A percentile compares a stretch with the other conserved stretches of the same genome.
Evolutionary conservation across 495 filamentous ascomycete genomes (phyloP).

Genomic region (Penicillium maclennaniae): DNA sequence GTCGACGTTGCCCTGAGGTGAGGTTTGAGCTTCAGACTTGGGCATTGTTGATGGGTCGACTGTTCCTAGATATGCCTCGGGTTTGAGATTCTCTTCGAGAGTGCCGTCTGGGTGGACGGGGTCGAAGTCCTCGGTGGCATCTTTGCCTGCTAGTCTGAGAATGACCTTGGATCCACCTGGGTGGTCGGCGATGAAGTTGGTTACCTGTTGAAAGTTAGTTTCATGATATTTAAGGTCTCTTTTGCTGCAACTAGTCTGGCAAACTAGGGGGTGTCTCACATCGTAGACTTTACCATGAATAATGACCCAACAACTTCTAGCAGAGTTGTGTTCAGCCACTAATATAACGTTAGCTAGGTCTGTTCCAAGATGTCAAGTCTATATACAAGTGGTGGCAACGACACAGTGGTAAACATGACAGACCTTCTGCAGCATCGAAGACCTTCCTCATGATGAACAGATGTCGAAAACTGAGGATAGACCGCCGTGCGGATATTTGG

Average conservation of each 20-base stretch:
- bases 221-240: background rate
- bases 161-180: conserved; percentile 82
- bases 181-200: conserved; percentile 71
- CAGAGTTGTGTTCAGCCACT: conserved; percentile 71
- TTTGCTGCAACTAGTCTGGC: background rate
- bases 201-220: conserved; percentile 30
- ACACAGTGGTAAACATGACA: background rate
- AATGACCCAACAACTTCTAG: conserved; percentile 81
- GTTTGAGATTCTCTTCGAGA: conserved; percentile 70
- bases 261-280: conserved; percentile 43
- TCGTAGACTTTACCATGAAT: conserved; percentile 84
- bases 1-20: background rate
- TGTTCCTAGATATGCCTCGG: conserved; percentile 64
- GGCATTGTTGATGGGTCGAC: conserved; percentile 47
- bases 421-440: conserved; percentile 5
- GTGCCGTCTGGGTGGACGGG: conserved; percentile 80
- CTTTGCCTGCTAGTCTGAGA: conserved; percentile 71
- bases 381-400: too few species aligned
- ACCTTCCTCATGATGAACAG: conserved; percentile 1
- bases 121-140: conserved; percentile 87
- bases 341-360: background rate
- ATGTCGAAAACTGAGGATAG: background rate
- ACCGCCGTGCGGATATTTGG: background rate
- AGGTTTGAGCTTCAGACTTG: background rate
- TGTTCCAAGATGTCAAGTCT: too few species aligned